Evolutionary conservation across 1,139 yeast species (phyloP).

Genomic region (Saccharomyces hybrid): DNA sequence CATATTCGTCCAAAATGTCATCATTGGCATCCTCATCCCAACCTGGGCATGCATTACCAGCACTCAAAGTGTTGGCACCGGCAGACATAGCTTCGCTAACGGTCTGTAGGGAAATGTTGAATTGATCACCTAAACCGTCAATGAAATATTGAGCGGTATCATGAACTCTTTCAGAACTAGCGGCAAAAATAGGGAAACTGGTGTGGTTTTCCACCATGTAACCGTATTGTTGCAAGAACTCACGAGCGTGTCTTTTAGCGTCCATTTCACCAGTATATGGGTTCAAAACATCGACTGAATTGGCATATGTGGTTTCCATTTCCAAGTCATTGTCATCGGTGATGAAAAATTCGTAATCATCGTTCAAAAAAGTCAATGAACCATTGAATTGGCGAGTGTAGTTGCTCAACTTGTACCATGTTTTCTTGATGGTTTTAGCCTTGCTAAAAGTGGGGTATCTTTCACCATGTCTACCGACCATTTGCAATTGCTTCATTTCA

Average conservation of each 20-base stretch:
- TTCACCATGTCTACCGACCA: constrained; percentile 65
- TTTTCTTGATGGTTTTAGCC: constrained; percentile 22
- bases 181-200: constrained; percentile 15
- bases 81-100: constrained; percentile 28
- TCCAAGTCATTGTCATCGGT: constrained; percentile 24
- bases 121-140: constrained; percentile 11
- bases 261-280: constrained; percentile 17
- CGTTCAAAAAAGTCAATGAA: constrained; percentile 34
- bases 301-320: constrained; percentile 17
- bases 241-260: constrained; percentile 20
- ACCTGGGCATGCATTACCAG: constrained; percentile 31
- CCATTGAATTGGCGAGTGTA: constrained; percentile 28
- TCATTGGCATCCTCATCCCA: constrained; percentile 23
- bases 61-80: constrained; percentile 39
- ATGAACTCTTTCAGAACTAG: constrained; percentile 21
- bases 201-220: constrained; percentile 12
- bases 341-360: constrained; percentile 31
- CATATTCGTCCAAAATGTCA: constrained; percentile 17
- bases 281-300: constrained; percentile 13
- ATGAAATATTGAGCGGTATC: constrained; percentile 17
- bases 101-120: constrained; percentile 8
- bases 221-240: constrained; percentile 14
- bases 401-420: constrained; percentile 25
- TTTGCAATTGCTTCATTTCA: constrained; percentile 54
- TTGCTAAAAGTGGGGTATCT: constrained; percentile 46